phyloP scores from a whole-genome alignment of 306 rosid genomes.

The Clitoria ternatea region DNA sequence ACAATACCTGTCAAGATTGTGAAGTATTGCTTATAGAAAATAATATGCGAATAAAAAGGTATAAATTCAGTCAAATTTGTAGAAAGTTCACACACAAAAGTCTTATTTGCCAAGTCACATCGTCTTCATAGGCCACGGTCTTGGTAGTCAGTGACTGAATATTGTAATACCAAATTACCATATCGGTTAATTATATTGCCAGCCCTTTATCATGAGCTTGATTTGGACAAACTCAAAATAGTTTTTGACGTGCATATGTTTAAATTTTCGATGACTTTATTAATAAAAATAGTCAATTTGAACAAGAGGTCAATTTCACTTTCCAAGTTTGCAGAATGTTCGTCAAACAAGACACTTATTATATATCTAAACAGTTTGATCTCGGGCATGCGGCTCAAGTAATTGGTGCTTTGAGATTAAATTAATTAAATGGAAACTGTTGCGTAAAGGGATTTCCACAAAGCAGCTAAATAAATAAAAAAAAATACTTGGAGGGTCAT shows the following conservation, averaged over 20 bases:
- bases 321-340: conserved; percentile 31
- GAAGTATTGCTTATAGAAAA: background rate
- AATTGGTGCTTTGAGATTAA: conserved; percentile 1
- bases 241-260: background rate
- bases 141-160: conserved; percentile 4
- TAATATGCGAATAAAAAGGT: background rate
- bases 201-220: background rate
- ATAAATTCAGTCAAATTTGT: background rate
- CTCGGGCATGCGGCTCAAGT: background rate
- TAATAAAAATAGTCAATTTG: background rate
- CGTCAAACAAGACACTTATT: conserved; percentile 18
- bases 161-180: background rate
- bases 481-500: background rate
- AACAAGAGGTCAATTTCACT: conserved; percentile 10
- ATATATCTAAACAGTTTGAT: conserved; percentile 13
- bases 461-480: background rate
- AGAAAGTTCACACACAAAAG: background rate
- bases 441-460: background rate
- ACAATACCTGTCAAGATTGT: background rate
- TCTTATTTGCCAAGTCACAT: conserved; percentile 26
- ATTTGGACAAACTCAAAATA: conserved; percentile 15
- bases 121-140: conserved; percentile 2
- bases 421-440: background rate
- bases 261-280: background rate
- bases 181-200: conserved; percentile 10